A percentile compares a stretch with the other conserved stretches of the same genome.
Evolutionary conservation across 2,329 filamentous ascomycete genomes (phyloP).

Genomic region (Neofusicoccum parvum): DNA sequence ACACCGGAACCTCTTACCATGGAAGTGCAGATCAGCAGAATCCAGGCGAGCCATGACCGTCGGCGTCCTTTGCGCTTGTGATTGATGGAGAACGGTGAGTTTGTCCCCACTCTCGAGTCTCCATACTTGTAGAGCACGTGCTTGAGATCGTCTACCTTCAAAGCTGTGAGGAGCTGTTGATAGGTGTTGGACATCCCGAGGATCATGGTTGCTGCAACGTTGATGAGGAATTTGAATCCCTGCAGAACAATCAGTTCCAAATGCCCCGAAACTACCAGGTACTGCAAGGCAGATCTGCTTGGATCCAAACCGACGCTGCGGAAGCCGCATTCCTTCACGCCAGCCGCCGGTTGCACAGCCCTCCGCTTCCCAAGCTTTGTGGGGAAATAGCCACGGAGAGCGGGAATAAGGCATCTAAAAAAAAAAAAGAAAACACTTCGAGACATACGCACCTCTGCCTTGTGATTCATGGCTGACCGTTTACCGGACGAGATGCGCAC

Average conservation of each 20-base stretch:
- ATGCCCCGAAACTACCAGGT: no score
- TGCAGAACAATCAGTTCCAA: no score
- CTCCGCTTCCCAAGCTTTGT: no score
- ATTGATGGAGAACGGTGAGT: conserved; percentile 36
- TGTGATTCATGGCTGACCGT: not conserved
- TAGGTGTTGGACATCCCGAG: conserved; percentile 38
- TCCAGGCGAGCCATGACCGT: conserved; percentile 32
- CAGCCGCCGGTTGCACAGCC: no score
- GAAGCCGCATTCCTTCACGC: no score
- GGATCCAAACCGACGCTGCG: no score
- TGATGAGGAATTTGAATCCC: conserved; percentile 29
- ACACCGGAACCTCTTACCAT: conserved; percentile 2
- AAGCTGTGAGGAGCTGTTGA: conserved; percentile 34
- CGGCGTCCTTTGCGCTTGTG: conserved; percentile 30
- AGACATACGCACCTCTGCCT: not conserved
- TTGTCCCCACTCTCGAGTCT: conserved; percentile 36
- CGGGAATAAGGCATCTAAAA: not conserved
- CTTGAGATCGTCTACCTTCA: conserved; percentile 31
- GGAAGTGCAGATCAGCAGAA: conserved; percentile 29
- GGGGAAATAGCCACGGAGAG: not conserved
- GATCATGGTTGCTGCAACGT: conserved; percentile 35
- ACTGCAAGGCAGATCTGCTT: no score
- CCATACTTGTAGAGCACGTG: conserved; percentile 32
- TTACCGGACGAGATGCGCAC: conserved; percentile 1
- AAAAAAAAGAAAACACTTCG: no score